A percentile compares a stretch with the other conserved stretches of the same genome.
These are phyloP conservation scores for Moniliophthora roreri DNA, from an alignment of 1,284 basidiomycete species.

Conservation along the genomic window DNA sequence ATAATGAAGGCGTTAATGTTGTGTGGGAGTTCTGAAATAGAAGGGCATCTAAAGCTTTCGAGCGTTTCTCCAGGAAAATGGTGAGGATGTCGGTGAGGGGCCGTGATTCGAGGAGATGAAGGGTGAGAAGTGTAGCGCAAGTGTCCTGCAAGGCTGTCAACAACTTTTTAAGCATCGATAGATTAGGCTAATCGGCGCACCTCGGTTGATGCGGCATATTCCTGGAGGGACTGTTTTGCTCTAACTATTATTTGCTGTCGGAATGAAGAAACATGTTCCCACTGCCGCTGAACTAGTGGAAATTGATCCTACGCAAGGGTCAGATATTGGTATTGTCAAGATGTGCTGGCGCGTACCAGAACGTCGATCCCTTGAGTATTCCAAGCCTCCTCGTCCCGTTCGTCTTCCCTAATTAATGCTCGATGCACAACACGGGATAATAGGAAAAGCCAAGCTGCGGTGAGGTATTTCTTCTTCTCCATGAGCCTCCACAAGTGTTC, in stretches of 20 bases:
- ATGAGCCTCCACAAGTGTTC: slow-evolving; percentile 87
- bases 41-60: slow-evolving; percentile 56
- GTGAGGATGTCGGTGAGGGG: slow-evolving; percentile 72
- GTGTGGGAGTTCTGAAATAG: slow-evolving; percentile 36
- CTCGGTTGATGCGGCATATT: slow-evolving; percentile 45
- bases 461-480: slow-evolving; percentile 73
- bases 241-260: slow-evolving; percentile 83
- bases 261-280: slow-evolving; percentile 84
- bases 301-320: slow-evolving; percentile 62
- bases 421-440: slow-evolving; percentile 81
- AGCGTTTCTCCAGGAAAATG: slow-evolving; percentile 71
- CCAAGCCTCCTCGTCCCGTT: slow-evolving; percentile 65
- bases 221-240: slow-evolving; percentile 73
- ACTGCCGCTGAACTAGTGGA: slow-evolving; percentile 84
- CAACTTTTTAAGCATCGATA: neutral
- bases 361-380: slow-evolving; percentile 61
- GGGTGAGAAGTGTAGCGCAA: slow-evolving; percentile 74
- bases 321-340: slow-evolving; percentile 4
- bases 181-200: slow-evolving; percentile 32
- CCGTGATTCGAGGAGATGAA: slow-evolving; percentile 82
- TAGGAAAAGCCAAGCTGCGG: slow-evolving; percentile 85
- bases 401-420: slow-evolving; percentile 57
- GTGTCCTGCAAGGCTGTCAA: slow-evolving; percentile 40
- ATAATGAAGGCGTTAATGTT: slow-evolving; percentile 9
- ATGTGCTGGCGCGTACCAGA: slow-evolving; percentile 38